These are phyloP conservation scores for Sphagnurus paluster DNA, from an alignment of 1,284 basidiomycete genomes.

Conservation along the genomic window DNA sequence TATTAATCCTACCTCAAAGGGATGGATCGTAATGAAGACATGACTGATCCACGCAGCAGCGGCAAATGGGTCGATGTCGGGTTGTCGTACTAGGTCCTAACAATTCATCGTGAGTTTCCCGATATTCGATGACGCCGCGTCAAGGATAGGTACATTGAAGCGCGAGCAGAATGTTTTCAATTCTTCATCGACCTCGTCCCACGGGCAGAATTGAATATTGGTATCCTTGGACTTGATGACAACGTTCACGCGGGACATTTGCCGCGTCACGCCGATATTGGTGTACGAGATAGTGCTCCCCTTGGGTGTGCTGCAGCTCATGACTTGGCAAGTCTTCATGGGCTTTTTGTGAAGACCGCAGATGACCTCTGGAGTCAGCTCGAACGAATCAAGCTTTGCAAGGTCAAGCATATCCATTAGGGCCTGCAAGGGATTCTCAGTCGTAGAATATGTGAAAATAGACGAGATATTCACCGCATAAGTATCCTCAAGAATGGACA, in stretches of 20 bases:
- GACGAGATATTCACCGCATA: slow-evolving; percentile 8
- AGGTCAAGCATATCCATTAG: slow-evolving; percentile 13
- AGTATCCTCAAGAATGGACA: slow-evolving; percentile 17
- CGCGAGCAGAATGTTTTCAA: slow-evolving; percentile 16
- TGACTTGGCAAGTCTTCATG: slow-evolving; percentile 16
- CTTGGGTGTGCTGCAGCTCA: slow-evolving; percentile 5
- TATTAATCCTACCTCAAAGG: too few relatives aligned
- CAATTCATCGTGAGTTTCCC: too few relatives aligned
- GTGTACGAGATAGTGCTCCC: slow-evolving; percentile 6
- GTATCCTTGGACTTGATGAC: slow-evolving; percentile 1
- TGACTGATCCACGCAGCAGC: too few relatives aligned
- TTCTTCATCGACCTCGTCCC: slow-evolving; percentile 16
- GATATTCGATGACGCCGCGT: too few relatives aligned
- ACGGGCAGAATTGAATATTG: slow-evolving; percentile 20
- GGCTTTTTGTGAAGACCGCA: slow-evolving; percentile 11
- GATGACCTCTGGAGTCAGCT: slow-evolving; percentile 14
- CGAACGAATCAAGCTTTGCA: neutral
- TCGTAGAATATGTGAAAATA: neutral
- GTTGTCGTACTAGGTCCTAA: too few relatives aligned
- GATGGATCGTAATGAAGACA: too few relatives aligned
- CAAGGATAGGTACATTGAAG: too few relatives aligned
- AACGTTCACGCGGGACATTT: slow-evolving; percentile 15
- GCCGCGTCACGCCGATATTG: slow-evolving; percentile 18
- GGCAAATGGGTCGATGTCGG: too few relatives aligned
- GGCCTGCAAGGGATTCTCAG: slow-evolving; percentile 3